These are phyloP conservation scores for Orobanche coerulescens DNA, from an alignment of 257 asterid species.

Conservation along the genomic window DNA sequence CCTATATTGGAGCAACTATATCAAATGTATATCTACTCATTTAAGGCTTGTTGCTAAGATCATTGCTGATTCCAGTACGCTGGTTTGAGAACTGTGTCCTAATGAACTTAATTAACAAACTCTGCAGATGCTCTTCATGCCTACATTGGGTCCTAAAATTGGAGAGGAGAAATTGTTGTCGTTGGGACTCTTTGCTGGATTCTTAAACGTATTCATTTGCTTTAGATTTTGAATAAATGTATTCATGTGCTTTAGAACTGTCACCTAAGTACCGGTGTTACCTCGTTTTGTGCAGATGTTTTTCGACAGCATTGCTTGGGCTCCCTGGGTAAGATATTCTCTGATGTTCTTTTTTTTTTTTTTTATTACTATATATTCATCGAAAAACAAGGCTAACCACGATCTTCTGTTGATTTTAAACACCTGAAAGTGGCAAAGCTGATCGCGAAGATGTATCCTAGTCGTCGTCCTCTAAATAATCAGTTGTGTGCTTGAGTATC, in stretches of 20 bases:
- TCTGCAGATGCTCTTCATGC: conserved; percentile 68
- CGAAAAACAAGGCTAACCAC: no score
- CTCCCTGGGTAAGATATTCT: conserved; percentile 54
- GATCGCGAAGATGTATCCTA: no score
- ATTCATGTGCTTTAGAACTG: background rate
- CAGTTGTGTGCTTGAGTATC: background rate
- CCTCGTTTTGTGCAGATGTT: conserved; percentile 57
- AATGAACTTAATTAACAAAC: background rate
- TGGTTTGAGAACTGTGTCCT: background rate
- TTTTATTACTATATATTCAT: background rate
- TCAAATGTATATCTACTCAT: conserved; percentile 44
- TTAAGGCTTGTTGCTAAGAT: background rate
- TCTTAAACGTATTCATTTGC: conserved; percentile 29
- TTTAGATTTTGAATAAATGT: conserved; percentile 31
- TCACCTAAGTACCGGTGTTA: conserved; percentile 16
- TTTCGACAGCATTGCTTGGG: conserved; percentile 79
- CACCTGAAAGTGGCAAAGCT: no score
- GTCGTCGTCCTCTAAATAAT: no score
- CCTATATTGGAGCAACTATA: conserved; percentile 59
- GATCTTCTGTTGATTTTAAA: background rate
- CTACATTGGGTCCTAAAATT: conserved; percentile 52
- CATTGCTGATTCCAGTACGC: background rate
- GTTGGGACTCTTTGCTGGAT: conserved; percentile 52
- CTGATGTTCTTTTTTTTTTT: background rate
- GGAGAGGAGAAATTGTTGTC: conserved; percentile 71